A percentile compares a stretch with the other conserved stretches of the same genome.
phyloP scores from a whole-genome alignment of 108 stramenopile species.

The Chaetoceros tenuissimus region DNA sequence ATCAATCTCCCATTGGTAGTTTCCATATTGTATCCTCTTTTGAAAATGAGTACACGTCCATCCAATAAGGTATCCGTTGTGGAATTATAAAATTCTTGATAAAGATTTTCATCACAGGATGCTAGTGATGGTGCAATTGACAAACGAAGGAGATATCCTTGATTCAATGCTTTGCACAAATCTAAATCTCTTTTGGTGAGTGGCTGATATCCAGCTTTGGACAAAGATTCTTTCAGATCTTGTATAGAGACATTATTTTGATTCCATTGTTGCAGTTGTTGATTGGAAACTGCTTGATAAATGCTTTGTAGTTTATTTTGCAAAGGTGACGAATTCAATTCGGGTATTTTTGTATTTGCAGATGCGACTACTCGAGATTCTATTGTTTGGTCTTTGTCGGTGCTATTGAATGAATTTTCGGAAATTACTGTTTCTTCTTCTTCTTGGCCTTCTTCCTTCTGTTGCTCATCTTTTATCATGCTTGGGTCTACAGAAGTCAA shows the following conservation, averaged over 20 bases:
- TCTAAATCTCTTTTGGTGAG: constrained; percentile 64
- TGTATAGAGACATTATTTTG: neutral
- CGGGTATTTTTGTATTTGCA: neutral
- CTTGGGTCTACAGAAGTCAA: no score
- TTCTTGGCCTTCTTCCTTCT: no score
- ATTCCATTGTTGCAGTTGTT: neutral
- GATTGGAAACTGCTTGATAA: neutral
- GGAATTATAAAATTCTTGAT: constrained; percentile 42
- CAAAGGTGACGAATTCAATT: neutral
- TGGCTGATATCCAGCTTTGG: constrained; percentile 67
- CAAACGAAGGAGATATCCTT: constrained; percentile 66
- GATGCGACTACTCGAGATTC: neutral
- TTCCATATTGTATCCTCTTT: constrained; percentile 69
- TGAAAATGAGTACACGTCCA: constrained; percentile 59
- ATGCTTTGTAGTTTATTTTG: neutral
- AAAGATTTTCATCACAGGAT: constrained; percentile 40
- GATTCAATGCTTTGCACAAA: constrained; percentile 69
- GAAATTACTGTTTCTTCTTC: no score
- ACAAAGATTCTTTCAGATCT: constrained; percentile 20
- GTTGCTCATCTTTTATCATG: no score
- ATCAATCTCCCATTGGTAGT: constrained; percentile 56
- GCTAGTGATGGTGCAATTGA: constrained; percentile 54
- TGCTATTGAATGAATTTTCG: no score
- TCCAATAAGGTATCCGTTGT: constrained; percentile 44
- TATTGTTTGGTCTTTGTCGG: no score